Conservation (phyloP, 371 early-diverging fungal genomes). For the Choanephora cucurbitarum region DNA sequence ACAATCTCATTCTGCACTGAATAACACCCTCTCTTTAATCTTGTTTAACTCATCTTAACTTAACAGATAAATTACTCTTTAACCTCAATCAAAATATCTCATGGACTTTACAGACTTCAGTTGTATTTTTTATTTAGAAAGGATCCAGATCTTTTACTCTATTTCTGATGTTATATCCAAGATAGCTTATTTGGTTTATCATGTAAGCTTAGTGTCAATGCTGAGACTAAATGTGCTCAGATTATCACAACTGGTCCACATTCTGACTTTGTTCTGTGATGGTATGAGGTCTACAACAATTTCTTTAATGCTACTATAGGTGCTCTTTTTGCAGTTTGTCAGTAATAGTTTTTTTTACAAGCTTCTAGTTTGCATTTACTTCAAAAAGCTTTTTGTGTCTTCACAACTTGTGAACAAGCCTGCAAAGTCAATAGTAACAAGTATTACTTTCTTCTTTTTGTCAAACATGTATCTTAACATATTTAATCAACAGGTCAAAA, state of each 20-base stretch:
- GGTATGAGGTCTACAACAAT: slow-evolving; percentile 17
- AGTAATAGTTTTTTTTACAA: slow-evolving; percentile 20
- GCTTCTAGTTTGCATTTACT: slow-evolving; percentile 23
- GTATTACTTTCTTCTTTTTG: slow-evolving; percentile 20
- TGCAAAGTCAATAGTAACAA: slow-evolving; percentile 17
- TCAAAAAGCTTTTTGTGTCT: slow-evolving; percentile 22
- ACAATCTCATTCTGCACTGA: too few species aligned
- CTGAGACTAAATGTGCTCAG: too few species aligned
- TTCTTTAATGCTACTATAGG: slow-evolving; percentile 17
- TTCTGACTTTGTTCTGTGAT: slow-evolving; percentile 12
- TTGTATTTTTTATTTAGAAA: too few species aligned
- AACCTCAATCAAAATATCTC: too few species aligned
- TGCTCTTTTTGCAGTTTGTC: slow-evolving; percentile 23
- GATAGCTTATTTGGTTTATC: too few species aligned
- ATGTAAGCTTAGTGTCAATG: too few species aligned
- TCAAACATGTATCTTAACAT: slow-evolving; percentile 17
- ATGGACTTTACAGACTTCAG: too few species aligned
- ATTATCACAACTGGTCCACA: slow-evolving; percentile 19
- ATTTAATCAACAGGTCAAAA: slow-evolving; percentile 14
- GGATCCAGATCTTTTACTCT: too few species aligned
- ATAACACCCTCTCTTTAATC: too few species aligned
- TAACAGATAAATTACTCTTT: too few species aligned
- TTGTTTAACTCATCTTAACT: too few species aligned
- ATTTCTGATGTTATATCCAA: too few species aligned
- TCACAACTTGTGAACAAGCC: slow-evolving; percentile 17